Evolutionary conservation across 352 stramenopile genomes (phyloP), one percentile per base, ranked within the genome.

Genomic region (Phytophthora idaei): DNA sequence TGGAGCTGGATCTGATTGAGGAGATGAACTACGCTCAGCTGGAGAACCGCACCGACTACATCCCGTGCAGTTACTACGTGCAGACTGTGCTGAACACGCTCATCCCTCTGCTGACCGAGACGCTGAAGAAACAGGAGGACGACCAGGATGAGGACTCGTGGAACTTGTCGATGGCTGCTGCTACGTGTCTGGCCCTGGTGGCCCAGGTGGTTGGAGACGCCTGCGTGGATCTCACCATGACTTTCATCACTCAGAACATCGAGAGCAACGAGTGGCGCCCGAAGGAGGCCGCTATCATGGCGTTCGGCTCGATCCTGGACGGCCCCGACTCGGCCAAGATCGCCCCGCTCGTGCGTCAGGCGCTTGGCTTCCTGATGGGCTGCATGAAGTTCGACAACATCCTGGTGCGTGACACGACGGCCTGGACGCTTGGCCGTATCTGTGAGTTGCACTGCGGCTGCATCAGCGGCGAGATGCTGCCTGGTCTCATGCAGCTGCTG

Each of bases 201-300:
- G 87, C 95, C 27, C 86, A 97, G 71, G 94, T 93, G 9, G 85
- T 99, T 4, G 94, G 94, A 15, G 91, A 99, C 62, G 80, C 76
- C 4, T 95, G 98, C 44, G 90, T 99, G 11, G 79, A 91, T 42
- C 74, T 85, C 27, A 91, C 98, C 4, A 97, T 99, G 77, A 78
- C 81, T 6, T 99, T 99, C 74, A 97, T 99, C 46, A 93, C 89
- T 31, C 71, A 90, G 56, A 97, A 99, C 69, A 99, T 99, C 52
- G 83, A 97, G 59, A 96, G 83, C 69, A 80, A 87, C 28, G 93
- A 99, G 54, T 99, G 97, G 97, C 90, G 92, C 36, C 77, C 91
- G 37, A 97, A 98, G 58, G 97, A 99, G 76, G 97, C 97, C 2
- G 93, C 96, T 4, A 98, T 98, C 39, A 99, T 99, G 94, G 95